Evolutionary conservation across 805 yeast species (phyloP), one percentile per base, ranked within the genome.

Genomic region (Ogataea philodendri): DNA sequence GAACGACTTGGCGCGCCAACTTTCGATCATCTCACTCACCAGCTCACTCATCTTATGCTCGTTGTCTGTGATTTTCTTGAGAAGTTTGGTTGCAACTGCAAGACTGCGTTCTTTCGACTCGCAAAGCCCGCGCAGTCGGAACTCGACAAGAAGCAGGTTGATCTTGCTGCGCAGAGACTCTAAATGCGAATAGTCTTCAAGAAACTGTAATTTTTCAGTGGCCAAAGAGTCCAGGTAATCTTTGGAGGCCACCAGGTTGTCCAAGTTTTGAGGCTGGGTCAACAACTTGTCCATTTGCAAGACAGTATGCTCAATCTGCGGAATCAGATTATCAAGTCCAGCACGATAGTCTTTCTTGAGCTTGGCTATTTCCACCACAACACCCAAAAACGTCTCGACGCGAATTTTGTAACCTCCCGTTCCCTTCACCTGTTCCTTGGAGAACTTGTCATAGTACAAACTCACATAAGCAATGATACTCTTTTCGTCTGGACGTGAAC

Each of bases 401-500:
- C 58, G 44, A 5, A 45, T 30, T 18, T 41, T 49, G 21, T 47
- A 21, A 9, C 37, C 24, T 3, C 14, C 23, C n/a, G 28, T 26
- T 17, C 35, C 35, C 5, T 28, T 32, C 5, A 23, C 34, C 5
- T 39, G 25, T 10, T 27, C 41, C 21, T 25, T 42, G 26, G 26
- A 18, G 33, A 69, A 68, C 15, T 63, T 60, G 31, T 73, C 75
- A 56, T 67, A 78, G 78, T 81, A 74, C 47, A 78, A 73, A 9
- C 80, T 69, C 8, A 78, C 55, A 49, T 75, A 79, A 11, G 80
- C 69, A 45, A 79, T 66, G 10, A 80, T 63, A 25, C 79, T 68
- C 44, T 74, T 70, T 44, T 80, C 86, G 44, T 80, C 85, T 0
- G 82, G 82, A 15, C 61, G 63, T 9, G 60, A 50, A 15, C 65